Percentiles rank a stretch among this genome's conserved stretches.
phyloP scores from a whole-genome alignment of 495 filamentous ascomycete species.

The Daldinia vernicosa region DNA sequence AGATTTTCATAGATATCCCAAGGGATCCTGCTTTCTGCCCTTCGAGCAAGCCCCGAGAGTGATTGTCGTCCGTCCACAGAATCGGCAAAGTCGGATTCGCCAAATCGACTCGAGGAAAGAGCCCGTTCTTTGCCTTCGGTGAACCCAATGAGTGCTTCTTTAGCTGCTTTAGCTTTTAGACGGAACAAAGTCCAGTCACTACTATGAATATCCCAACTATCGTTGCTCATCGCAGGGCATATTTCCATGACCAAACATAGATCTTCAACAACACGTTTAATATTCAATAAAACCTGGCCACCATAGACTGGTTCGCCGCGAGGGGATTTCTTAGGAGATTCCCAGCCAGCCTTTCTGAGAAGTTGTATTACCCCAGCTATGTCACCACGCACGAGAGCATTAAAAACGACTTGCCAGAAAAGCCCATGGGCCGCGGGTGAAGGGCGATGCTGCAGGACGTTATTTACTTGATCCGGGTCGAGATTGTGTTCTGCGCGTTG shows the following conservation, averaged over 20 bases:
- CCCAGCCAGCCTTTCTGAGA: conserved; percentile 77
- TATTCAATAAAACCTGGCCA: conserved; percentile 74
- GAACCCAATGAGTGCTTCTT: conserved; percentile 73
- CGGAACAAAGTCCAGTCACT: conserved; percentile 83
- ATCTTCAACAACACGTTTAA: conserved; percentile 71
- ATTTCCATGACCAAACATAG: conserved; percentile 70
- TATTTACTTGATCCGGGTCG: conserved; percentile 65
- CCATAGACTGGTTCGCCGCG: conserved; percentile 70
- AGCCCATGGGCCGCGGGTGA: conserved; percentile 74
- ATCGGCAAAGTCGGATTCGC: conserved; percentile 47
- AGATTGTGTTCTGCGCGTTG: conserved; percentile 73
- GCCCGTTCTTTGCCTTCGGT: conserved; percentile 72
- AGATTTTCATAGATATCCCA: conserved; percentile 87
- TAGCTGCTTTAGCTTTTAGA: conserved; percentile 69
- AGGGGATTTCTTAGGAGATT: conserved; percentile 62
- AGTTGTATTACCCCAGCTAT: conserved; percentile 68
- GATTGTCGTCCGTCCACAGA: conserved; percentile 48
- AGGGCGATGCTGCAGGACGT: conserved; percentile 68
- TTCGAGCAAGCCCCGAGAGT: conserved; percentile 67
- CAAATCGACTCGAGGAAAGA: conserved; percentile 47
- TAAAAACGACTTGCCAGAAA: conserved; percentile 83
- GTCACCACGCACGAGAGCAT: conserved; percentile 73
- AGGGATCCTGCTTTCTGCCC: conserved; percentile 82
- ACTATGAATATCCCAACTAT: conserved; percentile 77
- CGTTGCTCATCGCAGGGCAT: conserved; percentile 71